Percentiles rank a stretch among this genome's conserved stretches.
Conservation (phyloP, 345 rosid species). For the Eucalyptus shirleyi region DNA sequence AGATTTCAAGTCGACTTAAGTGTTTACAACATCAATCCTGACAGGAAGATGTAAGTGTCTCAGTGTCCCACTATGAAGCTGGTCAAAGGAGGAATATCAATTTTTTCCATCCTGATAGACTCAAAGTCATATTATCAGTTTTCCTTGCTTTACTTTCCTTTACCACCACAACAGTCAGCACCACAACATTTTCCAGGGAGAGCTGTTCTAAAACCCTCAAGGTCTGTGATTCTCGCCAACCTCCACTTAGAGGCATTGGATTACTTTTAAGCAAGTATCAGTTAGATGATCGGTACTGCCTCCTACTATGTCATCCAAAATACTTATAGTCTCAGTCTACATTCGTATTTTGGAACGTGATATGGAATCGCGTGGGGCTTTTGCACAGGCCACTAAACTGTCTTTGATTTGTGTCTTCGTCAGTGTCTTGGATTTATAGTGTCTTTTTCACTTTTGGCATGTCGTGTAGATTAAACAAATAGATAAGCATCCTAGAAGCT, state of each 20-base stretch:
- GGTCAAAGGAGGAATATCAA: background rate
- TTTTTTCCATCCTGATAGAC: background rate
- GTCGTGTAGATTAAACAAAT: background rate
- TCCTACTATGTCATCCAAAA: background rate
- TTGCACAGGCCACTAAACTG: background rate
- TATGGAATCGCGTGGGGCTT: background rate
- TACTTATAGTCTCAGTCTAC: background rate
- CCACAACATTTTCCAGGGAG: background rate
- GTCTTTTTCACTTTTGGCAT: background rate
- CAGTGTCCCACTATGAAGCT: background rate
- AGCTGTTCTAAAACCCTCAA: background rate
- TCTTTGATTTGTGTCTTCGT: background rate
- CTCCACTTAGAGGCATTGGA: background rate
- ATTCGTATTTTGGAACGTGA: background rate
- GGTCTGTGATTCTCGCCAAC: background rate
- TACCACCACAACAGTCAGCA: background rate
- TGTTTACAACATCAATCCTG: background rate
- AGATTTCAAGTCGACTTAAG: background rate
- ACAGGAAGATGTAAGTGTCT: background rate
- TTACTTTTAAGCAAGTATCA: background rate
- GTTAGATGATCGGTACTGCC: background rate
- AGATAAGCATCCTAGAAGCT: background rate
- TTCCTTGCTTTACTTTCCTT: background rate
- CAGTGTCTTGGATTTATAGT: background rate
- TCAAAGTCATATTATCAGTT: background rate